A percentile compares a stretch with the other conserved stretches of the same genome.
Conservation (phyloP, 1,139 yeast species). For the Magnusiomyces magnusii region DNA sequence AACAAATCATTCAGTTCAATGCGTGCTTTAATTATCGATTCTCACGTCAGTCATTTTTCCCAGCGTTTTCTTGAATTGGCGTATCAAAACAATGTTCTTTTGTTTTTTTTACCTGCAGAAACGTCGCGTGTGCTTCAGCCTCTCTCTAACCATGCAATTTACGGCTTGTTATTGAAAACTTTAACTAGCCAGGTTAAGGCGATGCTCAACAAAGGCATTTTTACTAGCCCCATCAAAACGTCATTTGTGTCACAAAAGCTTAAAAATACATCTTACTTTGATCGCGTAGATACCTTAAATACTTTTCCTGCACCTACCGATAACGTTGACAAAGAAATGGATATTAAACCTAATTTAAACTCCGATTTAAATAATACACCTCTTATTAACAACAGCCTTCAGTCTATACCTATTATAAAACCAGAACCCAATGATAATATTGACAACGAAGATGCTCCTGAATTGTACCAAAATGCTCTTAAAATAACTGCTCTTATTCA, state of each 20-base stretch:
- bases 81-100: conserved; percentile 2
- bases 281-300: neutral
- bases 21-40: conserved; percentile 6
- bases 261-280: neutral
- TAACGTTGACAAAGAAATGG: neutral
- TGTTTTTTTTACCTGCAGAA: conserved; percentile 2
- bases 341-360: neutral
- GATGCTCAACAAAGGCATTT: neutral
- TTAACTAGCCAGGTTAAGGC: neutral
- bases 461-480: neutral
- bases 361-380: neutral
- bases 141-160: neutral
- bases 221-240: neutral
- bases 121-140: conserved; percentile 3
- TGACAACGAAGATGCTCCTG: neutral
- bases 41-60: conserved; percentile 7
- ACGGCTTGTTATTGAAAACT: neutral
- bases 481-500: conserved; percentile 1
- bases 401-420: neutral
- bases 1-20: neutral
- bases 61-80: conserved; percentile 1
- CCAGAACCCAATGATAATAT: neutral
- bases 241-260: neutral
- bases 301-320: neutral
- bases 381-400: no score